These are phyloP conservation scores for Pythium phragmiticola DNA, from an alignment of 352 stramenopile genomes.

Conservation along the genomic window DNA sequence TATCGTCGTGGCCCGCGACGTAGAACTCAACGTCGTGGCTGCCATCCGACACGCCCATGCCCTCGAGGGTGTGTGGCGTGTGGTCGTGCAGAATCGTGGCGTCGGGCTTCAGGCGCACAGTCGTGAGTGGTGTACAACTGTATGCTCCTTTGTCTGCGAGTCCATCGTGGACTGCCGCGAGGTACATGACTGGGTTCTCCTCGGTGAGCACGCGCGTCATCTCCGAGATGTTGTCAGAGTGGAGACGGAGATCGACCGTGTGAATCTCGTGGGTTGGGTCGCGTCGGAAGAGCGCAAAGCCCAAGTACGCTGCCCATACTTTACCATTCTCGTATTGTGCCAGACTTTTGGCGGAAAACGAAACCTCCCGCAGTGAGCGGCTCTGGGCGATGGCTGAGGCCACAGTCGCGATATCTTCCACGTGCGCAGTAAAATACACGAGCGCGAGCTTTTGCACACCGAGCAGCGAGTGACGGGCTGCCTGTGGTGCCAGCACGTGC, in stretches of 20 bases:
- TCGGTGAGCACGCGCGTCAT: not conserved
- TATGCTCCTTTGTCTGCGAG: not conserved
- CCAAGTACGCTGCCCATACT: not conserved
- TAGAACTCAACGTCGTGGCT: not conserved
- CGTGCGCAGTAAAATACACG: not conserved
- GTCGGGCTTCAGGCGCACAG: not conserved
- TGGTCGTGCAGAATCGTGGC: not conserved
- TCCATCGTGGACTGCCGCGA: not conserved
- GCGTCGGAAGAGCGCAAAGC: not conserved
- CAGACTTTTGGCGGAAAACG: not conserved
- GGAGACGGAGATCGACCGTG: not conserved
- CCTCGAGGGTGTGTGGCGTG: not conserved
- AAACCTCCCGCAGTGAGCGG: not conserved
- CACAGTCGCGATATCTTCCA: not conserved
- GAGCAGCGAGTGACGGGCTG: not conserved
- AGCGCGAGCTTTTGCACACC: not conserved
- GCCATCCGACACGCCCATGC: not conserved
- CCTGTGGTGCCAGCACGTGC: not conserved
- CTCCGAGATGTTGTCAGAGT: not conserved
- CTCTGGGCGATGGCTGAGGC: not conserved
- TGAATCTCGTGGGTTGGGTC: not conserved
- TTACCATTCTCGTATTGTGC: not conserved
- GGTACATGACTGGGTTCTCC: not conserved
- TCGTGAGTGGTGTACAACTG: not conserved
- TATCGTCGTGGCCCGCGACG: not conserved